Base-by-base conservation (phyloP, 768 basidiomycete species). In the Paxillus ammoniavirescens region DNA sequence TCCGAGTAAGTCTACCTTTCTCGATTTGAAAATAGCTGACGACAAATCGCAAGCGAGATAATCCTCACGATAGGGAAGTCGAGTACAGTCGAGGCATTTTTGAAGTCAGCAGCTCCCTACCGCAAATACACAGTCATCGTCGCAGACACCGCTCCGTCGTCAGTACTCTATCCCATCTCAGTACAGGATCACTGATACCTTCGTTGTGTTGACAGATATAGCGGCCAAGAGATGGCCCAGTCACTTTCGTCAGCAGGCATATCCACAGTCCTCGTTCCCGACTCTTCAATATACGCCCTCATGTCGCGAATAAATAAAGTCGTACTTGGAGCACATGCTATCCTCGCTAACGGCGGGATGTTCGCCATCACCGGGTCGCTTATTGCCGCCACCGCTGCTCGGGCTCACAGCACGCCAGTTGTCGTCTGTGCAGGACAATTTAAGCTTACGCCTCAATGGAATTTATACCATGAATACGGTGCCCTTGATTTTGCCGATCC, bases 291-390 rank as follows among this genome's bases (percentile, higher is more conserved):
- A 68, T 96, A 90, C 66, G 93, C 94, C 10, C 81, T 99, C 58
- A 92, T 98, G 86, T 96, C 97, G 5, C 86, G 96, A 55, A 90
- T 96, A 56, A 96, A 94, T 75, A 99, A 99, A 72, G 89, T 98
- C 61, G 84, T 99, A 54, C 79, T 99, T 43, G 93, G 94, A 28
- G 89, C 94, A 10, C 96, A 98, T 70, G 86, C 90, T n/a, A 89
- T 98, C 63, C 85, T 97, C 47, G 95, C 96, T 23, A 96, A 98
- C 65, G 97, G 97, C 13, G 94, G 95, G 13, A 88, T 98, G 81
- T 94, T 96, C 69, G 89, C 91, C 14, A 81, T 91, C 42, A 81
- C 89, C 0, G 95, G 95, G 17, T 89, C 92, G 2, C 79, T 93
- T 15, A 76, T 94, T 41, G 91, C 87, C 2, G 92, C 91, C 4